These are phyloP conservation scores for Tuber brumale DNA, from an alignment of 495 filamentous ascomycete genomes.

Conservation along the genomic window DNA sequence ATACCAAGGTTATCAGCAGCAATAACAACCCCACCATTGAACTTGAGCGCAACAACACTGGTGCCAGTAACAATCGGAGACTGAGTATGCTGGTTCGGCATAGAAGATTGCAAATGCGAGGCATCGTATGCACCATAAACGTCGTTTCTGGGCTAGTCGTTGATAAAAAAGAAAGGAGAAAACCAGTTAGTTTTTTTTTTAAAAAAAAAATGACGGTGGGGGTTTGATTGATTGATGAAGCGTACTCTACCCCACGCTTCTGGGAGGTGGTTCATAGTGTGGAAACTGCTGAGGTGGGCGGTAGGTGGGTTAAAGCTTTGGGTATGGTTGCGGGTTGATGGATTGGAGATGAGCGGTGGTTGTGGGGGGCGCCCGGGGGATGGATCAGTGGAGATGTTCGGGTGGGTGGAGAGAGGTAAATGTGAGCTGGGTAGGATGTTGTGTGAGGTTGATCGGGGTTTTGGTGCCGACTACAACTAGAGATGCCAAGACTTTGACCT, in stretches of 20 bases:
- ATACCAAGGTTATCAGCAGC: constrained; percentile 92
- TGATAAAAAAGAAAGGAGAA: constrained; percentile 40
- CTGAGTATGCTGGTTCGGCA: constrained; percentile 73
- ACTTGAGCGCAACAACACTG: constrained; percentile 88
- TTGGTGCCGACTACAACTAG: not conserved
- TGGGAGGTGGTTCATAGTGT: constrained; percentile 83
- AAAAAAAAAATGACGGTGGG: constrained; percentile 31
- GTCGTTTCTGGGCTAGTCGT: constrained; percentile 77
- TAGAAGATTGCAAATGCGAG: constrained; percentile 64
- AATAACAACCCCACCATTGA: constrained; percentile 90
- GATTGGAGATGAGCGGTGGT: not conserved
- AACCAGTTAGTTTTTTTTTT: not conserved
- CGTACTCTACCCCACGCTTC: constrained; percentile 95
- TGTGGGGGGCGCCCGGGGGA: not conserved
- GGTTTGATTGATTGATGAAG: constrained; percentile 22
- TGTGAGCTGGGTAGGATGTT: not conserved
- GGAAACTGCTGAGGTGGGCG: not conserved
- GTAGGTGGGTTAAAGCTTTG: not conserved
- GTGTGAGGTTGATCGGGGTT: not conserved
- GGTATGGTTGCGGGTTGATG: not conserved
- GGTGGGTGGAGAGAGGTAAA: not conserved
- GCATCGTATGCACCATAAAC: constrained; percentile 87
- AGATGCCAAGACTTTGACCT: not conserved
- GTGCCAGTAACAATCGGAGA: constrained; percentile 91
- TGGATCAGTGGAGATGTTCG: not conserved